These are phyloP conservation scores for Pestalotiopsis sp. DNA, from an alignment of 2,329 filamentous ascomycete species.

Conservation along the genomic window DNA sequence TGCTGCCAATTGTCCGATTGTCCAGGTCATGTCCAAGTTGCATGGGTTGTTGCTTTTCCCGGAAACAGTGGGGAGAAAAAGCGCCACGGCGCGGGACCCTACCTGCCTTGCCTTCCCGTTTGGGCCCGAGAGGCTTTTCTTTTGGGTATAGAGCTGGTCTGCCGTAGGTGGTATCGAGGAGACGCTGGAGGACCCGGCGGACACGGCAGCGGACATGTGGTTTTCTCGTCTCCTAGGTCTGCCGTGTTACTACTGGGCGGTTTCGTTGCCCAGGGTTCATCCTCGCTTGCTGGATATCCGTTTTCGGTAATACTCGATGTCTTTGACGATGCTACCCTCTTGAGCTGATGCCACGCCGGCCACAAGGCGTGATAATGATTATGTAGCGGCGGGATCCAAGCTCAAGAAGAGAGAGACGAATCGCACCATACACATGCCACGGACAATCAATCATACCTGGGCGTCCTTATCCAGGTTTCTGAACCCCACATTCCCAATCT, in stretches of 20 bases:
- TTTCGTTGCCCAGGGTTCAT: neutral
- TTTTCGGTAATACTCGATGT: neutral
- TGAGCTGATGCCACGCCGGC: neutral
- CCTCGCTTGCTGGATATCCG: neutral
- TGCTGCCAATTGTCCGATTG: neutral
- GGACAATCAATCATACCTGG: neutral
- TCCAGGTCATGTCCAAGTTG: neutral
- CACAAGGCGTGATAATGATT: neutral
- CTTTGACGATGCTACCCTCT: neutral
- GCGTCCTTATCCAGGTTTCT: neutral
- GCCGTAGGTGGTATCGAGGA: neutral
- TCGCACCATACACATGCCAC: neutral
- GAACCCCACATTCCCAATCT: neutral
- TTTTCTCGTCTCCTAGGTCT: neutral
- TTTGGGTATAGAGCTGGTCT: no score
- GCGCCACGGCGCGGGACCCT: neutral
- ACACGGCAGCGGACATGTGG: neutral
- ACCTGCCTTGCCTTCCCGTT: neutral
- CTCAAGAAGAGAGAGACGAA: neutral
- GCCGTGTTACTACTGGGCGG: neutral
- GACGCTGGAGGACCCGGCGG: neutral
- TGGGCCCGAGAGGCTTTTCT: neutral
- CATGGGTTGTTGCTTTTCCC: neutral
- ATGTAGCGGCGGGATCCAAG: neutral
- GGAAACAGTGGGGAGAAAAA: neutral